Evolutionary conservation across 176 grass and related monocot species (phyloP).

Genomic region (Aegilops longissima): DNA sequence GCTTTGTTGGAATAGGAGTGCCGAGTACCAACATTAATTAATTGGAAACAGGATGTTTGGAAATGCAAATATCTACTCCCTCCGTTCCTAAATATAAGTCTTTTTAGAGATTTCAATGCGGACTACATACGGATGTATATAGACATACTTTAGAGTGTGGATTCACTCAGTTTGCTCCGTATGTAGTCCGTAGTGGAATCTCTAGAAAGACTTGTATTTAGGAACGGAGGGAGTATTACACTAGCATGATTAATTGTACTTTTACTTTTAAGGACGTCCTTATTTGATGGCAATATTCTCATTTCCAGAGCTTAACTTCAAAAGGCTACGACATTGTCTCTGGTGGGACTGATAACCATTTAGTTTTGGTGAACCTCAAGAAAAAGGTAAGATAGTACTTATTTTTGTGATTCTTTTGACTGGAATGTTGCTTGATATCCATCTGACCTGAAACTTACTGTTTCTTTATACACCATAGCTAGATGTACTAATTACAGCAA

Average conservation of each 20-base stretch:
- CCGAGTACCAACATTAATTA: neutral
- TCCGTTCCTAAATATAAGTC: too few species aligned
- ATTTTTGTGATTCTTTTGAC: neutral
- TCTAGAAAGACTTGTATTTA: too few species aligned
- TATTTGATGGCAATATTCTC: constrained; percentile 39
- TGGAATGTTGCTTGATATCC: neutral
- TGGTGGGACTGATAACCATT: constrained; percentile 98
- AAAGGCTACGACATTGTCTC: constrained; percentile 98
- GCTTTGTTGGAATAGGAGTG: constrained; percentile 7
- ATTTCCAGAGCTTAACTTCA: constrained; percentile 55
- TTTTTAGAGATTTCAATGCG: too few species aligned
- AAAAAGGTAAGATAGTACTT: constrained; percentile 62
- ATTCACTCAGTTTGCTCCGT: too few species aligned
- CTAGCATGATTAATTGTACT: constrained; percentile 11
- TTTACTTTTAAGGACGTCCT: constrained; percentile 12
- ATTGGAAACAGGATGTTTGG: neutral
- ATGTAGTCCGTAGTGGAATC: too few species aligned
- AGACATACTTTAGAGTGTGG: too few species aligned
- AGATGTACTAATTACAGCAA: constrained; percentile 17
- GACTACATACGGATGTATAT: too few species aligned
- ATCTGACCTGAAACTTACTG: neutral
- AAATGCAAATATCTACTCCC: constrained; percentile 9
- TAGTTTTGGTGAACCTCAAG: constrained; percentile 98
- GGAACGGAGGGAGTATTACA: neutral
- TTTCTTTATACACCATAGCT: constrained; percentile 16